These are phyloP conservation scores for Pinus tabuliformis DNA, from an alignment of 75 land plant genomes.

Conservation along the genomic window DNA sequence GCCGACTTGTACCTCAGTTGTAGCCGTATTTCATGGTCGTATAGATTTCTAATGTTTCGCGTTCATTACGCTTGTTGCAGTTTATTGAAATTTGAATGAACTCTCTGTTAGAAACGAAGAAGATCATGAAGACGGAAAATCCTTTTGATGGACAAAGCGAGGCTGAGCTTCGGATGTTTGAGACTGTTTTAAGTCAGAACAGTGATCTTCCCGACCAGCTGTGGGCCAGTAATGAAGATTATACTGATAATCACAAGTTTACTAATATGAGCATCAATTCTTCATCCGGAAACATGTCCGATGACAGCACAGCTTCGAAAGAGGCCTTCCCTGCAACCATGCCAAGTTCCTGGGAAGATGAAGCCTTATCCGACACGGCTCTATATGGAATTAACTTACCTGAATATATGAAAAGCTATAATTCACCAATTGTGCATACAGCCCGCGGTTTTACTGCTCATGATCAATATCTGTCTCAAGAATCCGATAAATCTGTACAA, in stretches of 20 bases:
- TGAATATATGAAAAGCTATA: neutral
- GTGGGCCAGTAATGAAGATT: neutral
- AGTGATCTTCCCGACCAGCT: neutral
- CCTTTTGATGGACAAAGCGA: neutral
- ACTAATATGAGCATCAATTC: neutral
- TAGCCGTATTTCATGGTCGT: neutral
- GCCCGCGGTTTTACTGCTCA: no score
- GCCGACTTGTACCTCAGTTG: neutral
- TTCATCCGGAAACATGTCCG: slow-evolving; percentile 1
- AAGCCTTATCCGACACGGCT: neutral
- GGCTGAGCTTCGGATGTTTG: neutral
- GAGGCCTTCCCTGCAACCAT: neutral
- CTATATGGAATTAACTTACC: neutral
- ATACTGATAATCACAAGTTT: neutral
- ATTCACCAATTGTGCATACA: no score
- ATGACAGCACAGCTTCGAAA: slow-evolving; percentile 10
- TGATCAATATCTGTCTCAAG: no score
- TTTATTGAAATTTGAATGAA: neutral
- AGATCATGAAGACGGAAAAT: neutral
- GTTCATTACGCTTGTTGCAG: neutral
- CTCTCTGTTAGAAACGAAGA: neutral
- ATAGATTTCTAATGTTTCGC: neutral
- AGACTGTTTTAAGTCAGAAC: neutral
- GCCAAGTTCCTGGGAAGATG: neutral
- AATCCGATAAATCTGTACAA: no score